These are phyloP conservation scores for Ceratocystis destructans DNA, from an alignment of 2,329 filamentous ascomycete species.

Conservation along the genomic window DNA sequence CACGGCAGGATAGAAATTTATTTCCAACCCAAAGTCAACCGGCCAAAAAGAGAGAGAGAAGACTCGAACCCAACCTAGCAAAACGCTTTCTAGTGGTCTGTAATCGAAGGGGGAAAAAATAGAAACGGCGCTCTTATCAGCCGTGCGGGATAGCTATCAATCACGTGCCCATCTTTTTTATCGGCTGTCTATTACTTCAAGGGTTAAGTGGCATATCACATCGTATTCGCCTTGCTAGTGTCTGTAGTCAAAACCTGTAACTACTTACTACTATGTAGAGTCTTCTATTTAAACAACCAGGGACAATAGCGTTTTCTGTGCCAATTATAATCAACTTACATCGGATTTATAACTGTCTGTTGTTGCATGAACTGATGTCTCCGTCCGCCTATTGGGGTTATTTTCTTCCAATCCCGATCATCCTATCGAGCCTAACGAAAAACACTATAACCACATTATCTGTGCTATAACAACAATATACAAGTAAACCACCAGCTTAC, in stretches of 20 bases:
- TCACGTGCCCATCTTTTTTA: slow-evolving; percentile 15
- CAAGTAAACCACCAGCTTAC: not conserved
- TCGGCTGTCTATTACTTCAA: not conserved
- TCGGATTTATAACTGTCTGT: no score
- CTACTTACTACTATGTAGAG: no score
- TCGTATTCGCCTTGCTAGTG: no score
- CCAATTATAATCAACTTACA: no score
- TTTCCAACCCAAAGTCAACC: not conserved
- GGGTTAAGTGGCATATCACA: no score
- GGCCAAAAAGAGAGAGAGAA: not conserved
- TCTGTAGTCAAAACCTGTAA: no score
- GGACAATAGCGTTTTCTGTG: no score
- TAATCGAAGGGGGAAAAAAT: not conserved
- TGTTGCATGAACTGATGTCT: no score
- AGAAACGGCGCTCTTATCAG: slow-evolving; percentile 14
- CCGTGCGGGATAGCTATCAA: slow-evolving; percentile 16
- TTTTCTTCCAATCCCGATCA: no score
- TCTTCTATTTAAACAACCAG: no score
- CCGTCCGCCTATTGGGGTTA: no score
- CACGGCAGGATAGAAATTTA: not conserved
- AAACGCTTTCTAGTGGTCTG: not conserved
- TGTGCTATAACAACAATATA: not conserved
- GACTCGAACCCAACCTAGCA: slow-evolving; percentile 1
- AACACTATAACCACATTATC: no score
- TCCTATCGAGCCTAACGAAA: not conserved